Evolutionary conservation across 441 rosid species (phyloP), one percentile per base, ranked within the genome.

Genomic region (Populus trichocarpa): DNA sequence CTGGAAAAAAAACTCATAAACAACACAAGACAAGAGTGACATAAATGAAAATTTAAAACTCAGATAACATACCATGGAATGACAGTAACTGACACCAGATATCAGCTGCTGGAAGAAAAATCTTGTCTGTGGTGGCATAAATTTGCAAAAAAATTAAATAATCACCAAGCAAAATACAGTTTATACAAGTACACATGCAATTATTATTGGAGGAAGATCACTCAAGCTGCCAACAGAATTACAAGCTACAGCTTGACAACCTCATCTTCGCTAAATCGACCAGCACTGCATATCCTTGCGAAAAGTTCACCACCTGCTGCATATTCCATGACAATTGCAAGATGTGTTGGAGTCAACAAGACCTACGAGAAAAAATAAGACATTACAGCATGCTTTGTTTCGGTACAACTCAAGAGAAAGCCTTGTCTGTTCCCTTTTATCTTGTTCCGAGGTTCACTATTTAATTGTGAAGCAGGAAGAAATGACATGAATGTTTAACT

Each of bases 231-330:
- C 11, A 23, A 65, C 59, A 69, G 75, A 6, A 23, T 53, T 22
- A 69, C 33, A 69, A 67, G 20, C 67, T 75, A 70, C 10, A 30
- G 63, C 68, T 36, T 40, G 16, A 75, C 73, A 61, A 93, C 99
- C 97, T 93, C 99, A 26, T 95, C 99, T 84, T 95, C 98, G 12
- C 98, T 92, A 81, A 95, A 95, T 73, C 98, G 89, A 73, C 99
- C 99, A 23, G 99, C 98, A 42, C 89, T 90, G 83, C 97, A 91
- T 53, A 93, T 95, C 83, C 90, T 89, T 33, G 72, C 95, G 50
- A 93, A 95, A 65, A 95, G 95, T 85, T 95, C 99, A 40, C 99
- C 99, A 20, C 99, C 99, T 73, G 97, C 96, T 3, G 99, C 99
- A 76, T 95, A 95, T 83, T 95, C 98, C 99, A 95, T 90, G 72